Conservation (phyloP, 305 asterid species). For the Ilex paraguariensis region DNA sequence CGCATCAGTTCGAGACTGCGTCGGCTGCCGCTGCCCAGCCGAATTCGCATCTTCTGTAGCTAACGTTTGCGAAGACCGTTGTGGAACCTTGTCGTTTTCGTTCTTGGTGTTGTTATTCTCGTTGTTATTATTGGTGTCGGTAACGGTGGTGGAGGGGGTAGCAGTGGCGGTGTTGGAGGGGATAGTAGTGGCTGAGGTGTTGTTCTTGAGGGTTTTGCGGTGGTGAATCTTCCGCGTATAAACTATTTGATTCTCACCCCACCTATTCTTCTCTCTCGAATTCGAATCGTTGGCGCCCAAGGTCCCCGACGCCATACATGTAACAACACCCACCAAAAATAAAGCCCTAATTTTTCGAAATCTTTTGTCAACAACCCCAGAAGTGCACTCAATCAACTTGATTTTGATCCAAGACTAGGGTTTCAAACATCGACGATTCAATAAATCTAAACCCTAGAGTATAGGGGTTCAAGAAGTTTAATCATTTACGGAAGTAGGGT, state of each 20-base stretch:
- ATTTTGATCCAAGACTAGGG: too few species aligned
- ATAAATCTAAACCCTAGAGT: too few species aligned
- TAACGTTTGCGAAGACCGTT: not conserved
- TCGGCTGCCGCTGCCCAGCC: not conserved
- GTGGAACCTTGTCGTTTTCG: not conserved
- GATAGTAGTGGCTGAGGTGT: conserved; percentile 22
- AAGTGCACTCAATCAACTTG: too few species aligned
- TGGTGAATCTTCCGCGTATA: conserved; percentile 39
- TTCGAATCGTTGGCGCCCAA: conserved; percentile 27
- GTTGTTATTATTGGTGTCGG: not conserved
- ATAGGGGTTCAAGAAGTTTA: too few species aligned
- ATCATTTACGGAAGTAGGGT: too few species aligned
- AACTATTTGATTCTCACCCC: conserved; percentile 45
- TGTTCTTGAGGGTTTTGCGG: conserved; percentile 22
- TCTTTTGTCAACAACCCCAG: too few species aligned
- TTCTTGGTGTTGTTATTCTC: not conserved
- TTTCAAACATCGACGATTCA: too few species aligned
- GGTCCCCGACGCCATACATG: conserved; percentile 73
- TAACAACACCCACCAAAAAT: conserved; percentile 13
- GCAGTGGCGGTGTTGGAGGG: conserved; percentile 15
- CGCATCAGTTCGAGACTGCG: not conserved
- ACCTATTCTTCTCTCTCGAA: conserved; percentile 36
- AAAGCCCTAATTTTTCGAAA: not conserved
- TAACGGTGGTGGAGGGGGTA: conserved; percentile 16
- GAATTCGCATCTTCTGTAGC: not conserved